Percentiles rank a stretch among this genome's conserved stretches.
Evolutionary conservation across 805 yeast species (phyloP).

Genomic region (Candida sakaeoensis): DNA sequence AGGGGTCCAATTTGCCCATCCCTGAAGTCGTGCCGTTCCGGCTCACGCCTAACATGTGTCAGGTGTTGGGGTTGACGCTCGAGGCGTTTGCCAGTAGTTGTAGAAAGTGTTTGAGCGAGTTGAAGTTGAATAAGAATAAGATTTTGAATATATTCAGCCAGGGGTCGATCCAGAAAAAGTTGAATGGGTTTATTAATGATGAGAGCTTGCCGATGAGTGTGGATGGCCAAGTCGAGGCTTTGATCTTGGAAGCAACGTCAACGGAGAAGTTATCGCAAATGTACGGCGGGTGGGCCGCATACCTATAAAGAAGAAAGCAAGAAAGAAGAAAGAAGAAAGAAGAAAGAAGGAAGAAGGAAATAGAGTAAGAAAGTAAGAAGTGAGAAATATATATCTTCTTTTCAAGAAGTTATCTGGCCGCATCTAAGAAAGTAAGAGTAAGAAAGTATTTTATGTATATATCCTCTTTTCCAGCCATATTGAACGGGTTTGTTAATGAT

Average conservation of each 20-base stretch:
- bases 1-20: conserved; percentile 63
- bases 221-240: conserved; percentile 86
- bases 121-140: conserved; percentile 76
- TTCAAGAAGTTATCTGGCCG: too few relatives aligned
- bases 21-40: conserved; percentile 97
- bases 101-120: conserved; percentile 72
- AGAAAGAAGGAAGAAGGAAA: too few relatives aligned
- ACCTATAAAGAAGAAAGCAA: conserved; percentile 21
- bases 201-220: conserved; percentile 87
- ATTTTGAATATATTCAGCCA: conserved; percentile 83
- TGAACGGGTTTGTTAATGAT: conserved; percentile 73
- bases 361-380: too few relatives aligned
- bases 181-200: conserved; percentile 73
- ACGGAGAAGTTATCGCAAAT: conserved; percentile 69
- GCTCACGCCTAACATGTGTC: conserved; percentile 83
- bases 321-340: too few relatives aligned
- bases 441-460: too few relatives aligned
- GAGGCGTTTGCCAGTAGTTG: conserved; percentile 84
- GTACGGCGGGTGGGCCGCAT: conserved; percentile 88
- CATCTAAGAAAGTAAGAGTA: too few relatives aligned
- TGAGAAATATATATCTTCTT: too few relatives aligned
- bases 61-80: conserved; percentile 87
- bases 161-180: conserved; percentile 62
- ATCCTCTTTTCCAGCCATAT: too few relatives aligned
- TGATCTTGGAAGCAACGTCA: conserved; percentile 79